Evolutionary conservation across 768 basidiomycete species (phyloP), one percentile per base, ranked within the genome.

Genomic region (Mrakia hoshinonis): DNA sequence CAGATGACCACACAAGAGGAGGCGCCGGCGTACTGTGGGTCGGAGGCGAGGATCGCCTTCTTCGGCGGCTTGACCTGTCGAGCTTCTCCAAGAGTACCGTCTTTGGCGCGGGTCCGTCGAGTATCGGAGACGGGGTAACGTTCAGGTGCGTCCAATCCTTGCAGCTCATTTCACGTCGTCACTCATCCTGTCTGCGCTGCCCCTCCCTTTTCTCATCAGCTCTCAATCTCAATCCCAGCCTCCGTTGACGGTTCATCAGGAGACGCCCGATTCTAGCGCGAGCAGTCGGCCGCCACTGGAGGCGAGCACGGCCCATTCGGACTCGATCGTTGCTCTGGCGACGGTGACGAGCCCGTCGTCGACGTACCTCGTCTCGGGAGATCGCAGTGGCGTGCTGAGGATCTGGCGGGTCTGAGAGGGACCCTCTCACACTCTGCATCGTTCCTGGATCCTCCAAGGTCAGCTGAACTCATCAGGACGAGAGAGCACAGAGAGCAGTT

Each of bases 341-440:
- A 90, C 89, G 74, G 87, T 99, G 67, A 92, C 96, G 74, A 88
- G 93, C 0, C 92, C 95, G 68, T 92, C 92, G 31, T 90, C 92
- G 1, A 85, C 96, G 58, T 85, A 97, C n/a, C 92, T 75, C 0
- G 67, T 73, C n/a, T 65, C 89, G 74, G 95, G 90, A 1, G 95
- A 98, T 78, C 84, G 91, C 60, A 84, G 88, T 26, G 96, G 96
- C 3, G 87, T 87, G 24, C 84, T 98, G 74, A 97, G 96, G 79
- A 89, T 96, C 0, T 98, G 81, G 77, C 75, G 80, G 51, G 73
- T 81, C 36, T 52, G 26, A 29, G 22, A n/a, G 62, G 15, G 38
- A n/a, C n/a, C n/a, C n/a, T n/a, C n/a, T n/a, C n/a, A n/a, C n/a
- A n/a, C n/a, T n/a, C n/a, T n/a, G n/a, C n/a, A n/a, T n/a, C n/a